Conservation (phyloP, 208 protist species). For the Porcisia deanei region DNA sequence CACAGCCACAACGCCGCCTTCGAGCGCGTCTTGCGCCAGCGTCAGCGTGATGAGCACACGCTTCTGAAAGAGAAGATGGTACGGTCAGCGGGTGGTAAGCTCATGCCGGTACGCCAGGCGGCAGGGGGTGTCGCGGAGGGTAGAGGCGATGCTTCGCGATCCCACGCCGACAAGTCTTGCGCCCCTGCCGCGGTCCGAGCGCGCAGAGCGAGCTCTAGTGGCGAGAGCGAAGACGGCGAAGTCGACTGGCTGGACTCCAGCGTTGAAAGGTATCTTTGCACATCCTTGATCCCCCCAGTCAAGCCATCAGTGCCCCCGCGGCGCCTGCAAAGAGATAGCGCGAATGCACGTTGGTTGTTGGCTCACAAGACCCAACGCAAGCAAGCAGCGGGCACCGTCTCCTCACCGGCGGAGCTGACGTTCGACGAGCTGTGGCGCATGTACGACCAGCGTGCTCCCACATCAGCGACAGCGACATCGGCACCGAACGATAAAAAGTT, state of each 20-base stretch:
- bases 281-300: not conserved
- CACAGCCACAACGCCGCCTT: slow-evolving; percentile 69
- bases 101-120: not conserved
- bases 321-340: not conserved
- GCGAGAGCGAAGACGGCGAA: not conserved
- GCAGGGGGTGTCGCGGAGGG: not conserved
- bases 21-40: slow-evolving; percentile 49
- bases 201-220: slow-evolving; percentile 1
- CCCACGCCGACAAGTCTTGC: not conserved
- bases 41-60: slow-evolving; percentile 28
- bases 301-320: not conserved
- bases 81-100: slow-evolving; percentile 4
- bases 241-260: slow-evolving; percentile 7
- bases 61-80: slow-evolving; percentile 11
- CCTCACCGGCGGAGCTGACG: slow-evolving; percentile 16
- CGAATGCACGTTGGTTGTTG: not conserved
- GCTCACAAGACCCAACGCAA: not conserved
- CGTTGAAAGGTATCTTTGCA: slow-evolving; percentile 9
- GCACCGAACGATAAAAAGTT: slow-evolving; percentile 8
- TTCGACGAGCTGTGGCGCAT: slow-evolving; percentile 53
- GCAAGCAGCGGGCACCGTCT: not conserved
- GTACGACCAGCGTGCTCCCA: slow-evolving; percentile 43
- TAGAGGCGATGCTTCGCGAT: not conserved
- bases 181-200: not conserved
- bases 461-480: not conserved